Percentiles rank a stretch among this genome's conserved stretches.
Evolutionary conservation across 148 eudicot species (phyloP).

Genomic region (Hydrangea macrophylla): DNA sequence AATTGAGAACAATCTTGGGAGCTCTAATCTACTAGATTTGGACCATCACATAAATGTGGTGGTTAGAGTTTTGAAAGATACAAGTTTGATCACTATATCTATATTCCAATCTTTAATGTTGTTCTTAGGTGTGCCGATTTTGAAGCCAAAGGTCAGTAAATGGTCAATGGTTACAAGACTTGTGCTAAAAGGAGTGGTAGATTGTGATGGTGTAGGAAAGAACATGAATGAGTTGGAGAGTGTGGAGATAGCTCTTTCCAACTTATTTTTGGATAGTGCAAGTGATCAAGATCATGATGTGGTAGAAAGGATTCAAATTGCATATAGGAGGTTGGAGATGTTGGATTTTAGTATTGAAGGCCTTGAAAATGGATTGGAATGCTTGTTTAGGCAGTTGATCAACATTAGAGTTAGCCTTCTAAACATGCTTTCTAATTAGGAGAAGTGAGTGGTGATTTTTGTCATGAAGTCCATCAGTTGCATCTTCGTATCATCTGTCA

Average conservation of each 20-base stretch:
- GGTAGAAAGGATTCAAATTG: conserved; percentile 7
- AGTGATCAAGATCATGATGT: not conserved
- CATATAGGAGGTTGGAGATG: conserved; percentile 15
- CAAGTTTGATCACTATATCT: conserved; percentile 20
- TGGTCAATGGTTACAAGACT: conserved; percentile 21
- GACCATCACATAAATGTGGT: not conserved
- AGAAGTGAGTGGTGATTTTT: not conserved
- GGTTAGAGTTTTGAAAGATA: conserved; percentile 22
- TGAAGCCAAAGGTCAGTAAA: conserved; percentile 6
- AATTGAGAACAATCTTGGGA: not conserved
- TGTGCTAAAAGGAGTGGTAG: not conserved
- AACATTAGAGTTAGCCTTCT: conserved; percentile 19
- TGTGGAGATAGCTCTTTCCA: conserved; percentile 12
- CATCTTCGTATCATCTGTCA: too few relatives aligned
- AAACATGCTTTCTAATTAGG: conserved; percentile 11
- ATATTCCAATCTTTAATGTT: conserved; percentile 15
- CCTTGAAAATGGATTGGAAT: conserved; percentile 14
- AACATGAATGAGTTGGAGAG: conserved; percentile 14
- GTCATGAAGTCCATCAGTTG: not conserved
- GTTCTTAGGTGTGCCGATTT: conserved; percentile 3
- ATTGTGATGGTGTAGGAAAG: not conserved
- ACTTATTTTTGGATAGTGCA: not conserved
- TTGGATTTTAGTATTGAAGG: conserved; percentile 19
- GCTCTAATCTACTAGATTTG: not conserved
- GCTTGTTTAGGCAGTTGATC: conserved; percentile 1